A percentile compares a stretch with the other conserved stretches of the same genome.
Conservation (phyloP, 768 basidiomycete genomes). For the Russula foetens region DNA sequence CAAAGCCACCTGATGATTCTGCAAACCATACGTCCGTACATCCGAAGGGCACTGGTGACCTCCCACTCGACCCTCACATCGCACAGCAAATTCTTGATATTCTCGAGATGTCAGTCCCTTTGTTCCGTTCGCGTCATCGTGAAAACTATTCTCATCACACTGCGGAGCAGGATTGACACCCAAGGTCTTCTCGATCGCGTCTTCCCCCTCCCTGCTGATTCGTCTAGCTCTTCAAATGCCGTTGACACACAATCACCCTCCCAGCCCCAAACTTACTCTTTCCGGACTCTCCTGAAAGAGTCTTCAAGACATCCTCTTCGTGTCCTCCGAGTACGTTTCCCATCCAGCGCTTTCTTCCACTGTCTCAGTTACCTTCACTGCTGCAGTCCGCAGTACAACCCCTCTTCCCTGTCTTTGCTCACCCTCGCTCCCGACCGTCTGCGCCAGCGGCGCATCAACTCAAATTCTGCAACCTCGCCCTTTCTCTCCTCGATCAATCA, state of each 20-base stretch:
- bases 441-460: conserved; percentile 60
- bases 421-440: conserved; percentile 55
- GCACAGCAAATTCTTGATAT: conserved; percentile 52
- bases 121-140: background rate
- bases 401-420: conserved; percentile 59
- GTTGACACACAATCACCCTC: conserved; percentile 20
- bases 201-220: conserved; percentile 45
- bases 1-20: conserved; percentile 18
- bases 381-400: conserved; percentile 53
- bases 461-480: conserved; percentile 66
- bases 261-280: conserved; percentile 33
- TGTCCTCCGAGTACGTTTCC: conserved; percentile 47
- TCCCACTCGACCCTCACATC: conserved; percentile 36
- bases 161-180: conserved; percentile 49
- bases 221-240: conserved; percentile 33
- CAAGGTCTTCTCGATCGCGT: conserved; percentile 78
- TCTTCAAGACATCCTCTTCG: conserved; percentile 45
- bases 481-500: conserved; percentile 64
- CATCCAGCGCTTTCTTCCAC: background rate
- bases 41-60: conserved; percentile 37
- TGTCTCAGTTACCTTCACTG: conserved; percentile 9
- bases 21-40: conserved; percentile 21
- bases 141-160: conserved; percentile 3
- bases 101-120: conserved; percentile 42
- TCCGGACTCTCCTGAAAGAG: conserved; percentile 50